These are phyloP conservation scores for Jacaranda mimosifolia DNA, from an alignment of 257 asterid genomes.

Conservation along the genomic window DNA sequence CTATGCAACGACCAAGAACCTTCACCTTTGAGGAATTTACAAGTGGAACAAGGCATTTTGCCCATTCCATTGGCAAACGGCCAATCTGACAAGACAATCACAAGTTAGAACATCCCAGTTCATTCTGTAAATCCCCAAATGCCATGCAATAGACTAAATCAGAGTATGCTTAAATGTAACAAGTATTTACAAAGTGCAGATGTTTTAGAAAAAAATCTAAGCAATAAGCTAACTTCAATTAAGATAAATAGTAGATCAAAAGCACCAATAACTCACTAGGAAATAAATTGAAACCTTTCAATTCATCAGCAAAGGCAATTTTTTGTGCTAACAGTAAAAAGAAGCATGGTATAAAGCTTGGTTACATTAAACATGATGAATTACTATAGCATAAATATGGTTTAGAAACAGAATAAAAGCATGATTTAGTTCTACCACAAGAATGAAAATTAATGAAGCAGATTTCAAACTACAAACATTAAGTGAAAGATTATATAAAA, in stretches of 20 bases:
- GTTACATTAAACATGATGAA: background rate
- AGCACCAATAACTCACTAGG: background rate
- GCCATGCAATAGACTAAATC: background rate
- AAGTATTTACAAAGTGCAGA: background rate
- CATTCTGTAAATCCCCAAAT: background rate
- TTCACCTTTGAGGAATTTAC: conserved; percentile 82
- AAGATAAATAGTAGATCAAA: background rate
- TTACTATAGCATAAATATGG: background rate
- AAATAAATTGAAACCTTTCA: background rate
- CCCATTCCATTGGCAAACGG: conserved; percentile 93
- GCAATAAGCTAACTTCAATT: background rate
- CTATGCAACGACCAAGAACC: conserved; percentile 76
- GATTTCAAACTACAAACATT: conserved; percentile 6
- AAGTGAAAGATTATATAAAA: background rate
- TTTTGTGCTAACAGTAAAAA: background rate
- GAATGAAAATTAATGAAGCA: background rate
- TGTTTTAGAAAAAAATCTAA: background rate
- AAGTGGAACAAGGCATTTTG: conserved; percentile 86
- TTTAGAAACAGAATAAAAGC: background rate
- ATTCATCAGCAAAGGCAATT: background rate
- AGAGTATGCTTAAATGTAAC: background rate
- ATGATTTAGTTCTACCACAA: background rate
- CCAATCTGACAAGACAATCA: conserved; percentile 63
- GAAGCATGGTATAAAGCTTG: background rate
- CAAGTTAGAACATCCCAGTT: background rate